Base-by-base conservation (phyloP, 345 rosid species). In the Eucalyptus sp. region DNA sequence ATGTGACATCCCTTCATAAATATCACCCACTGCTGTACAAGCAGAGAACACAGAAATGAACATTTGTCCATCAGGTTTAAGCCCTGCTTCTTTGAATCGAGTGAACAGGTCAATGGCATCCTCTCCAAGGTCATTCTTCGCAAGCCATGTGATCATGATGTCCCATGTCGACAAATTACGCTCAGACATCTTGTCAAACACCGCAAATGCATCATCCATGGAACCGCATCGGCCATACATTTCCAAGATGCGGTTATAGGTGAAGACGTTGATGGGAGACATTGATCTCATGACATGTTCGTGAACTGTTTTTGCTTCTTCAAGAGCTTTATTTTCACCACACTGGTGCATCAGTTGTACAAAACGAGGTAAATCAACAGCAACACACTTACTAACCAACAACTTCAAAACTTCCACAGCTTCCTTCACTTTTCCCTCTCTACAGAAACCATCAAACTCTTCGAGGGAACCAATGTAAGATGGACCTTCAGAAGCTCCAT, bases 81-180 rank as follows among this genome's bases (percentile, higher is more conserved):
- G 88, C 81, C 96, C 98, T 50, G 93, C 92, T 86, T 90, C 92
- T 91, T 95, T 97, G 89, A 96, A 97, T 20, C 91, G 91, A 89
- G 89, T 76, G 90, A 96, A 96, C 88, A 96, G 89, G 88, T 97
- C 98, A 68, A 97, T 91, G 56, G 96, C 97, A 84, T 97, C 98
- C 93, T 97, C 98, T 89, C 96, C 99, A 16, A 91, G 89, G 48
- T 94, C 99, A 89, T 92, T 94, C 91, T 92, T 95, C 6, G 96
- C 96, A n/a, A 97, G 92, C 92, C 98, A 91, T 88, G 92, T 93
- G 86, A 95, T 96, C 92, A 96, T 92, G 41, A 84, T 91, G 84
- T 93, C 92, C 98, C 97, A 97, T 52, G 97, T 90, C 41, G 94
- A 91, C 92, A 93, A 90, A 92, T 92, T 91, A 62, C 90, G 95